Evolutionary conservation across 2,329 filamentous ascomycete species (phyloP).

Genomic region (Verticillium alfalfae): DNA sequence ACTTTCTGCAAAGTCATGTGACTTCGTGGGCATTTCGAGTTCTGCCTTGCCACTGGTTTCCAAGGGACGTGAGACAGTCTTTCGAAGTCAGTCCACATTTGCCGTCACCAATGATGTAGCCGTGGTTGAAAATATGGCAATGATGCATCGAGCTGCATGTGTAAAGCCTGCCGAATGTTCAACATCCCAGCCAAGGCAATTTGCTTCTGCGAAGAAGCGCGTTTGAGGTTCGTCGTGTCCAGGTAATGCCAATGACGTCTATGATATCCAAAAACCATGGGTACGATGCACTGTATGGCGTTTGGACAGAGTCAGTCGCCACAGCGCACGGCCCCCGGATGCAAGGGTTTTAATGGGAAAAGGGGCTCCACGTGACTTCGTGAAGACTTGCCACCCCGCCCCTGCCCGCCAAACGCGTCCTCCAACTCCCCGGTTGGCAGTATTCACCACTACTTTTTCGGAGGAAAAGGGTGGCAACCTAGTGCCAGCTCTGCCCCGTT

Average conservation of each 20-base stretch:
- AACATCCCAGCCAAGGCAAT: no score
- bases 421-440: background rate
- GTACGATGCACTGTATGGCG: background rate
- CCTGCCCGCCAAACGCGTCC: background rate
- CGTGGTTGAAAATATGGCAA: no score
- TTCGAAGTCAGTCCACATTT: background rate
- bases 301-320: background rate
- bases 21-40: background rate
- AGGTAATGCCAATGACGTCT: background rate
- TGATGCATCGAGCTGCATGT: no score
- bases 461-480: background rate
- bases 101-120: no score
- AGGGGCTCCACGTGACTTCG: background rate
- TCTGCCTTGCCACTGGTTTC: background rate
- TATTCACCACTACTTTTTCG: background rate
- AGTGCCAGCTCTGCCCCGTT: background rate
- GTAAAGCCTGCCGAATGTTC: no score
- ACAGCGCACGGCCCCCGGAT: background rate
- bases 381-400: background rate
- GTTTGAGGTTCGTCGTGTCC: background rate
- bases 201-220: background rate
- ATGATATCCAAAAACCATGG: background rate
- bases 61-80: background rate
- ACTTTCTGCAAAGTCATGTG: background rate
- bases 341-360: background rate